Conservation (phyloP, 2,329 filamentous ascomycete genomes). For the Nigrograna mackinnonii region DNA sequence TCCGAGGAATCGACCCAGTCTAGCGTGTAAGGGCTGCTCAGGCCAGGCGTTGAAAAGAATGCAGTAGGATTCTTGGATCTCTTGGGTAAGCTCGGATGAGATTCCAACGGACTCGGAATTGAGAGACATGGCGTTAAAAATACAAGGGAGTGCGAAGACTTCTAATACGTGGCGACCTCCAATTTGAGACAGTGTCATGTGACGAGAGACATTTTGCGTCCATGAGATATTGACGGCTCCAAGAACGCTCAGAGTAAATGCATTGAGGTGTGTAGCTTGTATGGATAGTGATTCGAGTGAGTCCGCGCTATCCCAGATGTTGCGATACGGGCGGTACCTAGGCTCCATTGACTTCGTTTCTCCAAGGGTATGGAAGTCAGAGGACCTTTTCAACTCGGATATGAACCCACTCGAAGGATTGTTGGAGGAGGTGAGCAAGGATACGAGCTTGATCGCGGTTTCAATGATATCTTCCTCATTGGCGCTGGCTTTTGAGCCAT, state of each 20-base stretch:
- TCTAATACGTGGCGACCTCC: slow-evolving; percentile 14
- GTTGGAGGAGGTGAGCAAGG: slow-evolving; percentile 4
- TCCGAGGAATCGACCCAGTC: slow-evolving; percentile 6
- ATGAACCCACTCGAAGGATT: neutral
- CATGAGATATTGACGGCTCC: slow-evolving; percentile 19
- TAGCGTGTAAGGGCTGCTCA: slow-evolving; percentile 7
- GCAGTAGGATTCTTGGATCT: slow-evolving; percentile 21
- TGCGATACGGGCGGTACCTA: neutral
- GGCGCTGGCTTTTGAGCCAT: neutral
- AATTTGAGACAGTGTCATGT: slow-evolving; percentile 17
- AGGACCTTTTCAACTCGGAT: neutral
- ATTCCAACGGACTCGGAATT: slow-evolving; percentile 11
- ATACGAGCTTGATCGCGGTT: slow-evolving; percentile 11
- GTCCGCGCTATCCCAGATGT: slow-evolving; percentile 11
- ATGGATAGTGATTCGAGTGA: slow-evolving; percentile 17
- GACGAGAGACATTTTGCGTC: slow-evolving; percentile 22
- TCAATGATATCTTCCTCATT: slow-evolving; percentile 9
- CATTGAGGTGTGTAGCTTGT: slow-evolving; percentile 17
- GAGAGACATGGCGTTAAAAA: slow-evolving; percentile 10
- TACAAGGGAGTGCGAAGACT: slow-evolving; percentile 21
- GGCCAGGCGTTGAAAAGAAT: slow-evolving; percentile 23
- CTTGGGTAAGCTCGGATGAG: slow-evolving; percentile 12
- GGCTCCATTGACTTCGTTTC: too few relatives aligned
- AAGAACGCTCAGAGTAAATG: slow-evolving; percentile 16
- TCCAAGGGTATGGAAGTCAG: too few relatives aligned